Evolutionary conservation across 2,329 filamentous ascomycete genomes (phyloP).

Genomic region (Claviceps digitariae): DNA sequence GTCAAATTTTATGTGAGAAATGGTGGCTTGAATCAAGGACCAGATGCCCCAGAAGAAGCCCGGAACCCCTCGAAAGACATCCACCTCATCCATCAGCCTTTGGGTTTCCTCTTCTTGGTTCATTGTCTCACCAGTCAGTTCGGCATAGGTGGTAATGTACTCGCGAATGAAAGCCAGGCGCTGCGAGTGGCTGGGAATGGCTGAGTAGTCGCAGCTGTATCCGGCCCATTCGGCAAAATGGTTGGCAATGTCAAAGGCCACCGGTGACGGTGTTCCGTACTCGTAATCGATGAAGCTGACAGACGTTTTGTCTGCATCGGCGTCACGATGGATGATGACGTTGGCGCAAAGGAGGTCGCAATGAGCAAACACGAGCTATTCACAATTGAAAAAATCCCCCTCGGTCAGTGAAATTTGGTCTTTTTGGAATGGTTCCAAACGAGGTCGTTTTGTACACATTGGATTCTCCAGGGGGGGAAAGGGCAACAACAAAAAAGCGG

Average conservation of each 20-base stretch:
- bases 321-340: conserved; percentile 59
- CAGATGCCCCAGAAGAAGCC: conserved; percentile 91
- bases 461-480: too few species aligned
- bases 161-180: conserved; percentile 70
- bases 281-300: conserved; percentile 93
- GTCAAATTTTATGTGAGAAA: conserved; percentile 93
- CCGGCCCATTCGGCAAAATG: conserved; percentile 98
- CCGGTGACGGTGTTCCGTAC: conserved; percentile 86
- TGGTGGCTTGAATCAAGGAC: conserved; percentile 86
- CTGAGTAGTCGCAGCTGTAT: conserved; percentile 83
- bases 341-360: conserved; percentile 95
- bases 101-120: conserved; percentile 50
- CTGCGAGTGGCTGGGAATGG: conserved; percentile 64
- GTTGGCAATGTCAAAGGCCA: conserved; percentile 92
- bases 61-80: conserved; percentile 75
- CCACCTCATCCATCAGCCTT: conserved; percentile 66
- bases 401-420: conserved; percentile 5
- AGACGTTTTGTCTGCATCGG: conserved; percentile 20
- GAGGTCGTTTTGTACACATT: too few species aligned
- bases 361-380: conserved; percentile 77
- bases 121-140: conserved; percentile 28
- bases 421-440: neutral
- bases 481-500: too few species aligned
- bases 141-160: conserved; percentile 66
- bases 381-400: neutral